Evolutionary conservation across 768 basidiomycete species (phyloP).

Genomic region (Phaeolepiota aurea): DNA sequence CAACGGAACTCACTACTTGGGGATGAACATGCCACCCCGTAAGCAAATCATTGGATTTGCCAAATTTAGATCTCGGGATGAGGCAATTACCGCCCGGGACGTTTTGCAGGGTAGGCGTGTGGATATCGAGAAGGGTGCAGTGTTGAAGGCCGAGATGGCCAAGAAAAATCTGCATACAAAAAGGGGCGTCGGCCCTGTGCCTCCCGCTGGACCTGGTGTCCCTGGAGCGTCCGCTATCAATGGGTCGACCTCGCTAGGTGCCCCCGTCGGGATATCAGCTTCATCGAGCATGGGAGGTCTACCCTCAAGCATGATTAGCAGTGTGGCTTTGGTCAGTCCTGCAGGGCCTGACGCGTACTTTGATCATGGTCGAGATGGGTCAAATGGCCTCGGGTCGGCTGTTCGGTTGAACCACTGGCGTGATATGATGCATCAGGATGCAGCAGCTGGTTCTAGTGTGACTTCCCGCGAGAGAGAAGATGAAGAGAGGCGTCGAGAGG

Average conservation of each 20-base stretch:
- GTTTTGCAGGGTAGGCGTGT: conserved; percentile 83
- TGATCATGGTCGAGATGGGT: conserved; percentile 36
- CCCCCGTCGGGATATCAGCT: background rate
- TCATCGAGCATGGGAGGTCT: conserved; percentile 8
- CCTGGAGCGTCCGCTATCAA: conserved; percentile 10
- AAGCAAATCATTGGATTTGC: conserved; percentile 99
- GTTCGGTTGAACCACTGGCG: conserved; percentile 29
- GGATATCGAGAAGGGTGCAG: conserved; percentile 87
- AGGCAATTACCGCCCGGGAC: conserved; percentile 84
- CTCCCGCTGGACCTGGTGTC: conserved; percentile 30
- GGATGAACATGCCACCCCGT: conserved; percentile 48
- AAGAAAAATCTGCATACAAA: conserved; percentile 99
- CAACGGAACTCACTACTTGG: conserved; percentile 17
- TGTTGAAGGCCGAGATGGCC: conserved; percentile 98
- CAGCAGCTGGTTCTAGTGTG: conserved; percentile 4
- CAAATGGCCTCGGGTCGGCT: conserved; percentile 32
- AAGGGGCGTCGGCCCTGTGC: conserved; percentile 72
- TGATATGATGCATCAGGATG: conserved; percentile 16
- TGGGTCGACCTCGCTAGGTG: conserved; percentile 8
- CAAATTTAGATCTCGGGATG: conserved; percentile 82
- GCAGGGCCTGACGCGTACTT: conserved; percentile 14
- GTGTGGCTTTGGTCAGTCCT: conserved; percentile 11
- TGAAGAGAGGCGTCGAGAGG: conserved; percentile 34
- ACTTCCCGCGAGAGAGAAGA: conserved; percentile 20
- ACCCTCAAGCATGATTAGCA: background rate